Conservation (phyloP, 2,329 filamentous ascomycete species). For the Aplosporella prunicola region DNA sequence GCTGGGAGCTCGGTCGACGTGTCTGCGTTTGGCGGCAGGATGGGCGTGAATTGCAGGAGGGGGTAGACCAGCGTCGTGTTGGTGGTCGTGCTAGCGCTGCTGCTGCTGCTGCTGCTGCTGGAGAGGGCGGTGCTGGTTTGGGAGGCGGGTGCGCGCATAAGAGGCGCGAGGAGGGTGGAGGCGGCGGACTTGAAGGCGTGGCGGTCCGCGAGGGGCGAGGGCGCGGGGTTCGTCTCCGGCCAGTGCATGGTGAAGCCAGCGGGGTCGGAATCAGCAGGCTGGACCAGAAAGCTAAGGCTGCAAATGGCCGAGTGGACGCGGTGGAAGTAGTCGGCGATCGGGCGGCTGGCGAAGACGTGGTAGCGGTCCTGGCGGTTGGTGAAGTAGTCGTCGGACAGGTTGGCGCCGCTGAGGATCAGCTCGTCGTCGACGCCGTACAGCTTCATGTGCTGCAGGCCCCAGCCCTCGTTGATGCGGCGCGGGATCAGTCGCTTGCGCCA, state of each 20-base stretch:
- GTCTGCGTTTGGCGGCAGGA: constrained; percentile 56
- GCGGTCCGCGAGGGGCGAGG: constrained; percentile 63
- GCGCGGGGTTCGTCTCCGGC: constrained; percentile 64
- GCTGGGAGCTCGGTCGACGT: constrained; percentile 83
- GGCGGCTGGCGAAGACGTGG: constrained; percentile 73
- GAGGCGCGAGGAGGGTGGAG: constrained; percentile 53
- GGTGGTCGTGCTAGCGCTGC: constrained; percentile 12
- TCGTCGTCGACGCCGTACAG: constrained; percentile 93
- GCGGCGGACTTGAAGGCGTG: constrained; percentile 60
- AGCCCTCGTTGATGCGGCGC: constrained; percentile 89
- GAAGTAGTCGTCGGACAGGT: constrained; percentile 89
- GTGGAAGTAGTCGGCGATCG: constrained; percentile 74
- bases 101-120: constrained; percentile 11
- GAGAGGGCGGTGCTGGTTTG: constrained; percentile 23
- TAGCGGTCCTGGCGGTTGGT: constrained; percentile 93
- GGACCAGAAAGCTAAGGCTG: constrained; percentile 70
- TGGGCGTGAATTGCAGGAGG: constrained; percentile 76
- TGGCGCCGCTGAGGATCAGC: constrained; percentile 74
- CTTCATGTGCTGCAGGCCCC: constrained; percentile 99
- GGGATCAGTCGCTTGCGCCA: constrained; percentile 75
- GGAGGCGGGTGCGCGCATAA: constrained; percentile 52
- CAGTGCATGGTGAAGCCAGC: constrained; percentile 54
- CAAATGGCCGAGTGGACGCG: constrained; percentile 67
- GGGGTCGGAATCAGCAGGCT: constrained; percentile 46
- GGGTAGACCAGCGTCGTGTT: constrained; percentile 73